phyloP scores from a whole-genome alignment of 2,329 filamentous ascomycete genomes.

The Ophiostoma pallidulum region DNA sequence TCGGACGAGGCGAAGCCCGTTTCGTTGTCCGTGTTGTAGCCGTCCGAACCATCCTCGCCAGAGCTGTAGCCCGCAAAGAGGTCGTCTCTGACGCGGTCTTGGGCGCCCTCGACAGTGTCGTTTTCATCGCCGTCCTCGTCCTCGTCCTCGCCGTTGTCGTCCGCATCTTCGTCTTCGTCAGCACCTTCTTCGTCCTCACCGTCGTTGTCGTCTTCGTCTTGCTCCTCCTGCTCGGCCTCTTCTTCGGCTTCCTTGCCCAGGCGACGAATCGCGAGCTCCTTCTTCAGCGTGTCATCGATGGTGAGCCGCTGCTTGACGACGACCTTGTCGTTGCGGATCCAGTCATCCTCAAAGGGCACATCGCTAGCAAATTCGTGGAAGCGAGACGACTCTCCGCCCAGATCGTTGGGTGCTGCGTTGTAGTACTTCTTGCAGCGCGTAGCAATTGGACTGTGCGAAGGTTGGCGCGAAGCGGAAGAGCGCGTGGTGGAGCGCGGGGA shows the following conservation, averaged over 20 bases:
- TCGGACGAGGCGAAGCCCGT: conserved; percentile 61
- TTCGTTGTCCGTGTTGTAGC: conserved; percentile 68
- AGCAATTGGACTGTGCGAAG: conserved; percentile 30
- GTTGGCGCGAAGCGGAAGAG: conserved; percentile 26
- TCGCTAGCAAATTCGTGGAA: conserved; percentile 94
- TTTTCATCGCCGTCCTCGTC: conserved; percentile 32
- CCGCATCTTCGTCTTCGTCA: conserved; percentile 40
- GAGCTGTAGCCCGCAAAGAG: conserved; percentile 49
- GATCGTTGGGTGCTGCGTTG: conserved; percentile 39
- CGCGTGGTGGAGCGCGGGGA: conserved; percentile 16
- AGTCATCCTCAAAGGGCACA: conserved; percentile 74
- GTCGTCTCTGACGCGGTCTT: conserved; percentile 36
- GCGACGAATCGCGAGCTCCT: conserved; percentile 80
- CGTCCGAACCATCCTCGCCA: conserved; percentile 46
- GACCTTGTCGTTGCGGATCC: conserved; percentile 64
- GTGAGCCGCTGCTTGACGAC: conserved; percentile 61
- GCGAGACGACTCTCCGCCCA: conserved; percentile 46
- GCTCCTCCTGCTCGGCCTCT: conserved; percentile 67
- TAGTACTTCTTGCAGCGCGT: conserved; percentile 38
- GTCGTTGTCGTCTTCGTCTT: conserved; percentile 44
- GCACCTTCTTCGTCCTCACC: conserved; percentile 41
- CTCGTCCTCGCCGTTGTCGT: conserved; percentile 42
- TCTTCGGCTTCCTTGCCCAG: conserved; percentile 85
- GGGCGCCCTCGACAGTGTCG: conserved; percentile 41
- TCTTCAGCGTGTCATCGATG: conserved; percentile 78